phyloP scores from a whole-genome alignment of 495 filamentous ascomycete species.

The Neurospora africana region DNA sequence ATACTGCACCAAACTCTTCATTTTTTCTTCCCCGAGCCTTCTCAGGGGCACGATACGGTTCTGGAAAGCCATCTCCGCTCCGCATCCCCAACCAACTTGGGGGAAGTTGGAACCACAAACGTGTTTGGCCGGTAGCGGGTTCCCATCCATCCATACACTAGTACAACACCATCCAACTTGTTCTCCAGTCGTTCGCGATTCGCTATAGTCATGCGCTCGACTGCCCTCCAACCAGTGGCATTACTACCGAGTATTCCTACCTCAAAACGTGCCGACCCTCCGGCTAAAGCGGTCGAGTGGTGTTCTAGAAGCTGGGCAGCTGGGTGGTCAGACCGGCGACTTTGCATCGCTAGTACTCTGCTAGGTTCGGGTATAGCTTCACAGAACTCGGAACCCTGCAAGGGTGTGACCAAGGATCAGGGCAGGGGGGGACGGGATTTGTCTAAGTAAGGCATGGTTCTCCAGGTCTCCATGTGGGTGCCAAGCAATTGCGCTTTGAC shows the following conservation, averaged over 20 bases:
- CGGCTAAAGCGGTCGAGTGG: neutral
- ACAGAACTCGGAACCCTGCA: neutral
- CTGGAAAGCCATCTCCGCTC: neutral
- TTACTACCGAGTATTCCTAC: neutral
- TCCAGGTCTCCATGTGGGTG: neutral
- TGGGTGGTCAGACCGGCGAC: neutral
- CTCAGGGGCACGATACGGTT: neutral
- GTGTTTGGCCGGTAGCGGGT: neutral
- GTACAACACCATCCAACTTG: neutral
- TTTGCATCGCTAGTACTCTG: neutral
- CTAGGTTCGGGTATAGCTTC: neutral
- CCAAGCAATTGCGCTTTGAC: neutral
- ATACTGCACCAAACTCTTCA: neutral
- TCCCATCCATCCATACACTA: neutral
- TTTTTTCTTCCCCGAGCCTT: neutral
- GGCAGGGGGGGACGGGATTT: neutral
- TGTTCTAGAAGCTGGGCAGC: neutral
- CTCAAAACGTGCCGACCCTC: neutral
- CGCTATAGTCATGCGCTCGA: neutral
- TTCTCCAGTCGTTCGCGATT: neutral
- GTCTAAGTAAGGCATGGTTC: neutral
- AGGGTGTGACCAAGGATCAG: neutral
- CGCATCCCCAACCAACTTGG: neutral
- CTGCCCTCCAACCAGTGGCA: neutral
- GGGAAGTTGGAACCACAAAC: neutral